These are phyloP conservation scores for Aurantiochytrium sp. DNA, from an alignment of 108 stramenopile species.

Conservation along the genomic window DNA sequence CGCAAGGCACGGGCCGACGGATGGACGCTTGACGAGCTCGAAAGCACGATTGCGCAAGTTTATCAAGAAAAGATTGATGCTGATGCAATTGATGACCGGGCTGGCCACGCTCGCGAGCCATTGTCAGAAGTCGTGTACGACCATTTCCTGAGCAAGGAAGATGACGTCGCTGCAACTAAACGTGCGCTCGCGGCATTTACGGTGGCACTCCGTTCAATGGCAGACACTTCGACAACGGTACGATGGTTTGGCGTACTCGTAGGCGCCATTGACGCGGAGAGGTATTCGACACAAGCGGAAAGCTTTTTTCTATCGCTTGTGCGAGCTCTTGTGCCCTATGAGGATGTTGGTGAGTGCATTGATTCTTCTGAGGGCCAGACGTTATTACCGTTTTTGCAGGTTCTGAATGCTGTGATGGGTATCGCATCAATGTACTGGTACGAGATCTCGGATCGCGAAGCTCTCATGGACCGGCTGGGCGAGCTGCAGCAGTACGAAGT, in stretches of 20 bases:
- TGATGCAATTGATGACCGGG: neutral
- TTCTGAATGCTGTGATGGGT: neutral
- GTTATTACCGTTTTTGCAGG: neutral
- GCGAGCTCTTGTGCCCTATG: neutral
- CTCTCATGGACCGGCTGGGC: neutral
- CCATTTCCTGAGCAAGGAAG: neutral
- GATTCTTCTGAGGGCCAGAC: neutral
- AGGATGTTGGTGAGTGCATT: neutral
- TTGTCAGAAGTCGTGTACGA: neutral
- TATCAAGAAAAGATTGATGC: neutral
- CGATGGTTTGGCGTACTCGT: neutral
- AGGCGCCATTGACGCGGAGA: neutral
- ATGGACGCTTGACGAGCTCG: neutral
- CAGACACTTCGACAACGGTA: neutral
- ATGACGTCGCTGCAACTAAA: neutral
- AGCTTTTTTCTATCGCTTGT: neutral
- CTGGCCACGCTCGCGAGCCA: neutral
- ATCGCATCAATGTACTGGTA: slow-evolving; percentile 6
- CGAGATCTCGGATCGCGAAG: neutral
- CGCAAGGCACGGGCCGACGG: neutral
- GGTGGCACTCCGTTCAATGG: neutral
- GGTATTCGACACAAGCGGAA: neutral
- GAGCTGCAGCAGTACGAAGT: neutral
- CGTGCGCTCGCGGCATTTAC: neutral
- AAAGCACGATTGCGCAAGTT: neutral